A percentile compares a stretch with the other conserved stretches of the same genome.
Evolutionary conservation across 2,329 filamentous ascomycete species (phyloP).

Genomic region (Trichoderma sp.): DNA sequence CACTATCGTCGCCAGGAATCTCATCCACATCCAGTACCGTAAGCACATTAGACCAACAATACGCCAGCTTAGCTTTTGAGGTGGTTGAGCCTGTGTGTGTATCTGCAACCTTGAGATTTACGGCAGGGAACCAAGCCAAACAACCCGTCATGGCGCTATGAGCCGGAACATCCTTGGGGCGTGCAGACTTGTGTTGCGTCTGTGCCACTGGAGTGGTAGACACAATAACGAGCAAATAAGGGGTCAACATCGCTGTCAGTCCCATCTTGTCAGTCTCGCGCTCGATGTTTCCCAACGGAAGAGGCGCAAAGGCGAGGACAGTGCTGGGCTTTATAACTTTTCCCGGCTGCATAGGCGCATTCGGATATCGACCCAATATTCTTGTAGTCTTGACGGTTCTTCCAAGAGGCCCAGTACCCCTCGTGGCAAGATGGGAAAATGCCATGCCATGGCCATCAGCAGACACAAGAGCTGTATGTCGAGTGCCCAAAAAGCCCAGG

Average conservation of each 20-base stretch:
- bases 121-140: constrained; percentile 94
- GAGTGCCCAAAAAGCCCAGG: constrained; percentile 88
- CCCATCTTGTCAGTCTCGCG: constrained; percentile 84
- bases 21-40: constrained; percentile 89
- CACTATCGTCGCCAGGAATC: constrained; percentile 62
- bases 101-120: constrained; percentile 79
- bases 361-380: constrained; percentile 87
- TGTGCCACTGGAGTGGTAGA: constrained; percentile 95
- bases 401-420: constrained; percentile 82
- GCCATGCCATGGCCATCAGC: constrained; percentile 96
- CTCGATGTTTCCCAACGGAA: constrained; percentile 93
- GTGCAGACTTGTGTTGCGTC: constrained; percentile 89
- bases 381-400: constrained; percentile 85
- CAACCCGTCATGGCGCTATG: constrained; percentile 93
- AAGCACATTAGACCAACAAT: constrained; percentile 98
- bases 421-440: constrained; percentile 91
- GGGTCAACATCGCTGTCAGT: constrained; percentile 90
- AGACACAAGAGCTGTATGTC: constrained; percentile 91
- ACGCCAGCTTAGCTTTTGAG: constrained; percentile 84
- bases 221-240: constrained; percentile 92
- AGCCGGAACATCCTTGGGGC: constrained; percentile 85
- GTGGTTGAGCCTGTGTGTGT: constrained; percentile 63
- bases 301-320: constrained; percentile 83
- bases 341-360: constrained; percentile 58
- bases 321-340: constrained; percentile 86